Evolutionary conservation across 345 rosid genomes (phyloP), one percentile per base, ranked within the genome.

Genomic region (Syzygium aqueum): DNA sequence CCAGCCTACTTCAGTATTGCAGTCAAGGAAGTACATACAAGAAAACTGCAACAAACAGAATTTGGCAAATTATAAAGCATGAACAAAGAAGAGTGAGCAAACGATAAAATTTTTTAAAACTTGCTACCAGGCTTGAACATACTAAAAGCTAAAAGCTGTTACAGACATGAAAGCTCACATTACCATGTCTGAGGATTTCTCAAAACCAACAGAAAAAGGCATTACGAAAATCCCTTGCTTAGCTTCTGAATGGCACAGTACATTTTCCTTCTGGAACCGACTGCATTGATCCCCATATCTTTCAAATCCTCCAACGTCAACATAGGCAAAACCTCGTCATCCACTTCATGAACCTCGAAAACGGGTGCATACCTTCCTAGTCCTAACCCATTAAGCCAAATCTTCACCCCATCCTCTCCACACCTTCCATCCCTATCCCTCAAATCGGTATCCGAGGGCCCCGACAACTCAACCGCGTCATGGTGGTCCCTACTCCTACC

Each of bases 211-310:
- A 95, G 94, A 21, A 94, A 94, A 94, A 91, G 93, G 94, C 67
- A 51, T 94, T 92, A 94, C 84, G 95, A 94, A 87, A 92, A 90
- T 86, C 96, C 96, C 90, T 90, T 92, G 53, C 92, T 92, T 37
- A 95, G 97, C 94, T 94, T 95, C 91, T 93, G 95, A 88, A 95
- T 95, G 4, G 96, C 97, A 10, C 93, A 84, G 77, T 90, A 95
- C 92, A 95, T 85, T 91, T 94, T 95, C 89, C 97, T 91, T 87
- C 97, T 92, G 21, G 97, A 95, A 43, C 97, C 97, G 84, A 95
- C 97, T 2, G 97, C 97, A 86, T 88, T 94, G 85, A 95, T 94
- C 50, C 97, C 97, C 97, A 95, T 95, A 87, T 95, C 97, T 90
- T 94, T 95, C 91, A 95, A 92, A 91, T 95, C 97, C 92, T 94